Base-by-base conservation (phyloP, 2,329 filamentous ascomycete genomes). In the Ophiocordyceps robertsii region DNA sequence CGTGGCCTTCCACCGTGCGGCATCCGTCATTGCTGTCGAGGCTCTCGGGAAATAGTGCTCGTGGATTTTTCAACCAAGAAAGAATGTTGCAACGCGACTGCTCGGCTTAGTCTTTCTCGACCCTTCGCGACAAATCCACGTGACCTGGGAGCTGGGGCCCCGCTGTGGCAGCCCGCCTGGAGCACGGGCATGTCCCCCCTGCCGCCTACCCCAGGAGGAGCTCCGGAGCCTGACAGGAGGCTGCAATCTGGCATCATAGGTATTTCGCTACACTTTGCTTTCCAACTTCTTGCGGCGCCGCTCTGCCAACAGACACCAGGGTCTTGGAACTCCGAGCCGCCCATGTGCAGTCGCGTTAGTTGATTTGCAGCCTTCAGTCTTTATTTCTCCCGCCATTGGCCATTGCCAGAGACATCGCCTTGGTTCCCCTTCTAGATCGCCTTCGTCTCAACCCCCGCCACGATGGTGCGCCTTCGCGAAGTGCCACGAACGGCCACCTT, bases 401-500 rank as follows among this genome's bases (percentile, higher is more conserved):
- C 38, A 33, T 40, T 35, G 29, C 19, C 24, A 30, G 33, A 35
- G 45, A 45, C 42, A 41, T 47, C 36, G 35, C n/a, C 19, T 38
- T 47, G 47, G 48, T 17, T 37, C 19, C 27, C 12, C 13, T 12
- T 12, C 37, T 12, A 13, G 21, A 16, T 14, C 10, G 37, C 24
- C 37, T 36, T 21, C 27, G 27, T 30, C 37, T 24, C 11, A 16
- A 39, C 9, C 30, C 56, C 56, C 55, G 52, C 54, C 59, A 67
- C 53, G 64, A 98, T 98, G 92, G 90, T 95, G 66, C 85, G 88
- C 69, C 74, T 96, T 65, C 80, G 90, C 73, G 89, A 96, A 72
- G 93, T 98, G 59, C 85, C 88, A 62, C 80, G 92, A 67, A 98
- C 92, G 57, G 92, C 90, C 64, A 84, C 90, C 56, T 98, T 98